Evolutionary conservation across 768 basidiomycete genomes (phyloP).

Genomic region (Hydnum rufescens): DNA sequence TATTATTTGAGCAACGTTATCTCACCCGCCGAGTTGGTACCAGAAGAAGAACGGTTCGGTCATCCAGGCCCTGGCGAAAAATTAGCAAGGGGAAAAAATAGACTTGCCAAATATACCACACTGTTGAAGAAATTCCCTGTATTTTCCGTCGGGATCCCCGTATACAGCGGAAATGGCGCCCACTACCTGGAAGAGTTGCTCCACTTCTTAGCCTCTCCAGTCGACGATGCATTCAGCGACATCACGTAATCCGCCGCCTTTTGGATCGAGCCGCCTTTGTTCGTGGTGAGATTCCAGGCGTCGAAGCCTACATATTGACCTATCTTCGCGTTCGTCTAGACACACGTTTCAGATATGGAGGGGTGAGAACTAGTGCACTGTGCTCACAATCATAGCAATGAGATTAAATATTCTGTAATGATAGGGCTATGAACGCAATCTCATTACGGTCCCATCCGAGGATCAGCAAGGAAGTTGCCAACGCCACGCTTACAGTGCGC

Average conservation of each 20-base stretch:
- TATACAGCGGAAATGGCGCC: constrained; percentile 11
- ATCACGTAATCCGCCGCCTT: constrained; percentile 16
- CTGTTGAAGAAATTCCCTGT: constrained; percentile 10
- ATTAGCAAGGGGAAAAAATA: neutral
- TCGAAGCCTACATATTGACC: constrained; percentile 14
- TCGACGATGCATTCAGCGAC: constrained; percentile 3
- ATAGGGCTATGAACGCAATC: constrained; percentile 10
- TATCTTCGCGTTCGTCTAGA: constrained; percentile 13
- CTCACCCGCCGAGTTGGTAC: too few relatives aligned
- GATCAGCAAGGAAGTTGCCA: neutral
- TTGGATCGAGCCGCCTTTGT: constrained; percentile 13
- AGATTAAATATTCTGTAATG: constrained; percentile 18
- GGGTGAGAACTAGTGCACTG: too few relatives aligned
- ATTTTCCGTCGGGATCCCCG: constrained; percentile 16
- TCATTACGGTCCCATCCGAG: neutral
- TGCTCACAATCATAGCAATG: constrained; percentile 13
- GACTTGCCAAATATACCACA: neutral
- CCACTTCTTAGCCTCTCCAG: constrained; percentile 6
- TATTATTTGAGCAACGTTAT: too few relatives aligned
- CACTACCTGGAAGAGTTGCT: constrained; percentile 13
- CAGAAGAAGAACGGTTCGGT: constrained; percentile 9
- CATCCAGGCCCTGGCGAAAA: neutral
- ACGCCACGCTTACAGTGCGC: constrained; percentile 12
- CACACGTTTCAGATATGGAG: too few relatives aligned
- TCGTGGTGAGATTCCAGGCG: constrained; percentile 14